phyloP scores from a whole-genome alignment of 2,329 filamentous ascomycete species.

The Penicillium sp. region DNA sequence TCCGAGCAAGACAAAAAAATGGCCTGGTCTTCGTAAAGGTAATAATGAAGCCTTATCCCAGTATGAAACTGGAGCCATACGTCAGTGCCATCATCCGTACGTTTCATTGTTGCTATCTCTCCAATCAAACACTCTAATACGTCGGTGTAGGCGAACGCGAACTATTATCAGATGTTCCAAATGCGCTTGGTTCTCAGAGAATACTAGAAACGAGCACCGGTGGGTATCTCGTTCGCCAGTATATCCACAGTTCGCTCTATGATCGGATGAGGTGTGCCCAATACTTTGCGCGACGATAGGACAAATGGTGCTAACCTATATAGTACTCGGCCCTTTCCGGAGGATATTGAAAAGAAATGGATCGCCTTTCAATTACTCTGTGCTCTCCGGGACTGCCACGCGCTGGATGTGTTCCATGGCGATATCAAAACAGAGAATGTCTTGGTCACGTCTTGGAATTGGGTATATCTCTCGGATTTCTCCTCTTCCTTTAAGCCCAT shows the following conservation, averaged over 20 bases:
- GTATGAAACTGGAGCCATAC: conserved; percentile 80
- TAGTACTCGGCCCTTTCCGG: conserved; percentile 92
- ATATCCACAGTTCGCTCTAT: conserved; percentile 94
- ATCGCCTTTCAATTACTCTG: conserved; percentile 93
- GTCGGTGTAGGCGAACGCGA: conserved; percentile 71
- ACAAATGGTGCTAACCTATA: conserved; percentile 31
- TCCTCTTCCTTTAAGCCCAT: conserved; percentile 95
- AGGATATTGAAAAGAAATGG: conserved; percentile 99
- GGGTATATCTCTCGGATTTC: conserved; percentile 97
- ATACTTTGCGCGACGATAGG: neutral
- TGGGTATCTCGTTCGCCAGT: conserved; percentile 92
- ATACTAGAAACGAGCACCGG: conserved; percentile 90
- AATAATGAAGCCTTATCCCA: conserved; percentile 86
- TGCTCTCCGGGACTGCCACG: conserved; percentile 88
- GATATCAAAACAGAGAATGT: conserved; percentile 99
- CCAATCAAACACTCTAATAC: conserved; percentile 24
- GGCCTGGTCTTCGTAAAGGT: conserved; percentile 94
- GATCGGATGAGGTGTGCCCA: conserved; percentile 73
- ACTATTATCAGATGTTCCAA: conserved; percentile 80
- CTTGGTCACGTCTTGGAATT: conserved; percentile 98
- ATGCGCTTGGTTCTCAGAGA: conserved; percentile 87
- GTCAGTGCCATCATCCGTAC: conserved; percentile 75
- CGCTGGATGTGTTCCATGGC: conserved; percentile 87
- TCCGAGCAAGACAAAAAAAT: conserved; percentile 86
- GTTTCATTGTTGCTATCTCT: conserved; percentile 35